A percentile compares a stretch with the other conserved stretches of the same genome.
phyloP scores from a whole-genome alignment of 2,329 filamentous ascomycete species.

The Ophiostoma australiae region DNA sequence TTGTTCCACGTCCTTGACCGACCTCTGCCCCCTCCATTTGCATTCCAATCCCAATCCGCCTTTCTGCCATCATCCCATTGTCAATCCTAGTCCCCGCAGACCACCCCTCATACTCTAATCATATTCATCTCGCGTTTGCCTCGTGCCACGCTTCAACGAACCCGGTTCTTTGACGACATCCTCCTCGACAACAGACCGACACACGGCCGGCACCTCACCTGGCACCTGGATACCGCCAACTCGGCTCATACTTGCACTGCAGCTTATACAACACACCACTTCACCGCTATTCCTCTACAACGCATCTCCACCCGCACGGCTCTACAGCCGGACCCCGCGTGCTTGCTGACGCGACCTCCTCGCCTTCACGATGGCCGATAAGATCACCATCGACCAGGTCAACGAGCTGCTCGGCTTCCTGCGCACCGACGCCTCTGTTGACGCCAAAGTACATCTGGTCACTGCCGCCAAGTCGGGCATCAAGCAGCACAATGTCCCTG shows the following conservation, averaged over 20 bases:
- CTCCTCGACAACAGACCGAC: not conserved
- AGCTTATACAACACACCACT: not conserved
- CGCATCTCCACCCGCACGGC: not conserved
- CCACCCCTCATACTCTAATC: not conserved
- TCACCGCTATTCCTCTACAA: not conserved
- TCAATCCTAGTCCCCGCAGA: constrained; percentile 2
- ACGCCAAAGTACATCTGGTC: constrained; percentile 60
- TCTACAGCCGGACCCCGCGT: not conserved
- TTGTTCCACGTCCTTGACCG: not conserved
- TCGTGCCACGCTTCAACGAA: not conserved
- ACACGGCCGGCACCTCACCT: not conserved
- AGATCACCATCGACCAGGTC: constrained; percentile 39
- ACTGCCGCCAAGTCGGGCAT: constrained; percentile 78
- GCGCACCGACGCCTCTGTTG: constrained; percentile 53
- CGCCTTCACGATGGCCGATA: constrained; percentile 34
- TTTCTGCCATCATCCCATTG: not conserved
- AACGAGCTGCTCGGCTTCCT: constrained; percentile 39
- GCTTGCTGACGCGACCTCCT: not conserved
- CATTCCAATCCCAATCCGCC: not conserved
- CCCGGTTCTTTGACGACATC: not conserved
- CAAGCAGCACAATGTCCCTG: constrained; percentile 87
- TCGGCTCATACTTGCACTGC: not conserved
- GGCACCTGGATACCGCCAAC: not conserved
- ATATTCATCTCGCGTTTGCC: constrained; percentile 11
- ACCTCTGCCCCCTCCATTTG: not conserved